phyloP scores from a whole-genome alignment of 306 rosid species.

The Dryas drummondii region DNA sequence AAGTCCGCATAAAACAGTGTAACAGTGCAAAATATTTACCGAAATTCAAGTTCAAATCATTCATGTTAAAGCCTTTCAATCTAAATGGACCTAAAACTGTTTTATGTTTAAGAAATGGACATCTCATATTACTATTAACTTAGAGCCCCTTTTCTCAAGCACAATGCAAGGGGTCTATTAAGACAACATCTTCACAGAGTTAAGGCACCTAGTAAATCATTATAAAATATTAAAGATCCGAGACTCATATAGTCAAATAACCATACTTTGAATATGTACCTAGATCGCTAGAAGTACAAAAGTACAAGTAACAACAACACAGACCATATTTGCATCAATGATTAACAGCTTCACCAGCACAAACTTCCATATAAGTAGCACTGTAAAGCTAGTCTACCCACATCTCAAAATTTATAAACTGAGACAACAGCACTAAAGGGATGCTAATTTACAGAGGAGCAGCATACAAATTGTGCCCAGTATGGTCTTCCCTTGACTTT shows the following conservation, averaged over 20 bases:
- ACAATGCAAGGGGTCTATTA: too few relatives aligned
- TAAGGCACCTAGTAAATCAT: too few relatives aligned
- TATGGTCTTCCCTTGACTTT: slow-evolving; percentile 71
- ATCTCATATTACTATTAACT: too few relatives aligned
- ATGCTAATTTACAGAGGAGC: slow-evolving; percentile 63
- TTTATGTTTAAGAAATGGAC: too few relatives aligned
- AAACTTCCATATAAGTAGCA: background rate
- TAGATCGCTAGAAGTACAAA: background rate
- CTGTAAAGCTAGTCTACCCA: background rate
- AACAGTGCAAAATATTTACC: too few relatives aligned
- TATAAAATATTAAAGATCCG: background rate
- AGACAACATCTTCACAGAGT: too few relatives aligned
- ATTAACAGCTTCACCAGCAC: background rate
- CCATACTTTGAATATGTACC: slow-evolving; percentile 5
- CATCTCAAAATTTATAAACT: background rate
- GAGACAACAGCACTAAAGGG: background rate
- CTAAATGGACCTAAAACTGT: too few relatives aligned
- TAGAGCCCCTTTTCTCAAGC: too few relatives aligned
- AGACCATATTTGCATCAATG: background rate
- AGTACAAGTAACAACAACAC: background rate
- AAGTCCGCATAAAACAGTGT: too few relatives aligned
- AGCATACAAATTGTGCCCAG: slow-evolving; percentile 86
- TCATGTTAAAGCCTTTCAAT: too few relatives aligned
- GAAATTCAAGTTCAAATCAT: too few relatives aligned
- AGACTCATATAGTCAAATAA: slow-evolving; percentile 6